phyloP scores from a whole-genome alignment of 2,329 filamentous ascomycete species.

The Aspergillus tubingensis region DNA sequence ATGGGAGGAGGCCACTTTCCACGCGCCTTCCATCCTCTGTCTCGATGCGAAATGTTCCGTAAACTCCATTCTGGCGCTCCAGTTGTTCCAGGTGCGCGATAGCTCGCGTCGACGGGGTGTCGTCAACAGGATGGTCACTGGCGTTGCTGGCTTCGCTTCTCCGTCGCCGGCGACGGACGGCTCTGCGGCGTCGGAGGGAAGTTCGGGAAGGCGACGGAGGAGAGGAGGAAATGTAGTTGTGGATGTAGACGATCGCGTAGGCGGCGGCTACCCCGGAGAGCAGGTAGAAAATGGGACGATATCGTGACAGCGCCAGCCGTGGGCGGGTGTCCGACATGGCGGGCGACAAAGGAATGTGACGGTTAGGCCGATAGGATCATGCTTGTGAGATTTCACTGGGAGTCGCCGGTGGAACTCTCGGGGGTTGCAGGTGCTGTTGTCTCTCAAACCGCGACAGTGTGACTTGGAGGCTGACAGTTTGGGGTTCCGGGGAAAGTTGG shows the following conservation, averaged over 20 bases:
- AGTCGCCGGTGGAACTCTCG: not conserved
- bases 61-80: conserved; percentile 44
- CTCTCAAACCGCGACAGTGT: not conserved
- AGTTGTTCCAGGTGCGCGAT: conserved; percentile 44
- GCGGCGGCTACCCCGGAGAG: conserved; percentile 45
- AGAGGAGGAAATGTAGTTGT: conserved; percentile 30
- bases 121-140: conserved; percentile 18
- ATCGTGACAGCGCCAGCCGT: conserved; percentile 38
- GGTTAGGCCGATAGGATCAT: conserved; percentile 21
- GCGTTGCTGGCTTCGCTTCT: conserved; percentile 34
- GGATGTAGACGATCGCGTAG: conserved; percentile 45
- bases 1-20: conserved; percentile 46
- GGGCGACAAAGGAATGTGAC: conserved; percentile 15
- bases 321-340: conserved; percentile 36
- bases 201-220: conserved; percentile 23
- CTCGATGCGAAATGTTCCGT: conserved; percentile 47
- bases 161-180: conserved; percentile 39
- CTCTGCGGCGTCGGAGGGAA: conserved; percentile 42
- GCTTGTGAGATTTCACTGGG: conserved; percentile 4
- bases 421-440: not conserved
- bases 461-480: not conserved
- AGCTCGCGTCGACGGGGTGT: conserved; percentile 40
- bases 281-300: conserved; percentile 45
- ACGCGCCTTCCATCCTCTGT: conserved; percentile 44
- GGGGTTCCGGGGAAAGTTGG: not conserved